These are phyloP conservation scores for Blastocystis sp. DNA, from an alignment of 352 stramenopile genomes.

Conservation along the genomic window DNA sequence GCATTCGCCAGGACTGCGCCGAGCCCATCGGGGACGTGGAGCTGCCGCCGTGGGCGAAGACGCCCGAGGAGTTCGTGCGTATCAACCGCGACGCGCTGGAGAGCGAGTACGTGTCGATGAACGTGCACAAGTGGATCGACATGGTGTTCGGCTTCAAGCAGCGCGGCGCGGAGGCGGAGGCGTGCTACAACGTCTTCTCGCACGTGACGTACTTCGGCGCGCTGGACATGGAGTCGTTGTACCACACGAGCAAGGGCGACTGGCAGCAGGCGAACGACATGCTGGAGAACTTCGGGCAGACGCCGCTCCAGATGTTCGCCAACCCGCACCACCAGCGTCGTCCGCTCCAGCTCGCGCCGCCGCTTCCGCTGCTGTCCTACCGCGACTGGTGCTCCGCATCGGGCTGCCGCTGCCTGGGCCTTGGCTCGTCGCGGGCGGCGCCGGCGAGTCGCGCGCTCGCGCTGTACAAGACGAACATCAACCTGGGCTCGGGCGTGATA, in stretches of 20 bases:
- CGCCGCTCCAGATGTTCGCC: conserved; percentile 77
- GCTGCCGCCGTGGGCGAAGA: conserved; percentile 93
- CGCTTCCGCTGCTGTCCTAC: conserved; percentile 64
- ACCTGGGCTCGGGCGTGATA: conserved; percentile 12
- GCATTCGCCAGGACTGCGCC: conserved; percentile 80
- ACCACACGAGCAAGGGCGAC: conserved; percentile 84
- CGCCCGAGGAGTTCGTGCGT: conserved; percentile 89
- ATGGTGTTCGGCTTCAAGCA: conserved; percentile 96
- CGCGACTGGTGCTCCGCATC: conserved; percentile 9
- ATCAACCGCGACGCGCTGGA: conserved; percentile 93
- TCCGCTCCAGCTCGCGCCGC: conserved; percentile 4
- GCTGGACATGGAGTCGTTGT: conserved; percentile 92
- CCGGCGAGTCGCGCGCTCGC: background rate
- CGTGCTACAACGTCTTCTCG: conserved; percentile 93
- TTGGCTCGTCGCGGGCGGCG: background rate
- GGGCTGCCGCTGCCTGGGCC: conserved; percentile 15
- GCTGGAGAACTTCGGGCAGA: conserved; percentile 90
- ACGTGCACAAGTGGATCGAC: conserved; percentile 96
- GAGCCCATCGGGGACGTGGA: conserved; percentile 90
- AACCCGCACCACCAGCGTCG: conserved; percentile 41
- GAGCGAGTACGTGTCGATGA: conserved; percentile 88
- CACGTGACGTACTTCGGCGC: conserved; percentile 98
- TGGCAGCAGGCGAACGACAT: conserved; percentile 89
- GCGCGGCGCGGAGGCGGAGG: conserved; percentile 79
- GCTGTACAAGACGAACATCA: conserved; percentile 69